Percentiles rank a stretch among this genome's conserved stretches.
Evolutionary conservation across 202 grass and related monocot species (phyloP).

Genomic region (Bolboschoenoplectus hybrid): DNA sequence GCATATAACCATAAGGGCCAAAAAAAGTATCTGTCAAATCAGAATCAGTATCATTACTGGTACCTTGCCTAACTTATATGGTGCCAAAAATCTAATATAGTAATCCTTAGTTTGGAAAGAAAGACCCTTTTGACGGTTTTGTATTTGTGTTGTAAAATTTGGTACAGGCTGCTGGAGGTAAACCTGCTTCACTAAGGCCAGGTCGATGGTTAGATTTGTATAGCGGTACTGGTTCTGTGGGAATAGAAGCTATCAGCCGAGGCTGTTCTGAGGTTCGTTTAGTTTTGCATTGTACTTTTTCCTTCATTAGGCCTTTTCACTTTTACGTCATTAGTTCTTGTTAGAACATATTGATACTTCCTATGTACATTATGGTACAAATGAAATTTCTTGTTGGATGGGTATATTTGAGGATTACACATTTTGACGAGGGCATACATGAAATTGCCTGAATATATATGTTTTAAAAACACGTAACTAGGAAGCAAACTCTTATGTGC

Average conservation of each 20-base stretch:
- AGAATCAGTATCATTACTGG: background rate
- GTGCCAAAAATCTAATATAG: background rate
- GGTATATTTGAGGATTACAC: background rate
- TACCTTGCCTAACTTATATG: slow-evolving; percentile 7
- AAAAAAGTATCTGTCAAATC: background rate
- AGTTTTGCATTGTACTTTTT: background rate
- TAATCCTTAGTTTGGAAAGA: background rate
- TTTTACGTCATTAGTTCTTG: background rate
- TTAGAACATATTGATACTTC: background rate
- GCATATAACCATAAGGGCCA: background rate
- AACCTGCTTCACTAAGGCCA: slow-evolving; percentile 84
- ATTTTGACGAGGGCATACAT: background rate
- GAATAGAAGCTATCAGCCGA: slow-evolving; percentile 98
- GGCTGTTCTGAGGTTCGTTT: slow-evolving; percentile 83
- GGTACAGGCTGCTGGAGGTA: slow-evolving; percentile 83
- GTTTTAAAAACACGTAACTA: background rate
- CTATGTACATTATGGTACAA: background rate
- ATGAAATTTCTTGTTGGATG: background rate
- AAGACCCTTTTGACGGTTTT: background rate
- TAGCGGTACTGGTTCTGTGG: slow-evolving; percentile 93
- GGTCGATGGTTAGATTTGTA: slow-evolving; percentile 95
- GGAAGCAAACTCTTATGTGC: background rate
- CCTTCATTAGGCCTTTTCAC: background rate
- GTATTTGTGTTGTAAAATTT: slow-evolving; percentile 35
- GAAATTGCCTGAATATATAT: slow-evolving; percentile 10